Evolutionary conservation across 2,329 filamentous ascomycete genomes (phyloP).

Genomic region (Alternaria incomplexa): DNA sequence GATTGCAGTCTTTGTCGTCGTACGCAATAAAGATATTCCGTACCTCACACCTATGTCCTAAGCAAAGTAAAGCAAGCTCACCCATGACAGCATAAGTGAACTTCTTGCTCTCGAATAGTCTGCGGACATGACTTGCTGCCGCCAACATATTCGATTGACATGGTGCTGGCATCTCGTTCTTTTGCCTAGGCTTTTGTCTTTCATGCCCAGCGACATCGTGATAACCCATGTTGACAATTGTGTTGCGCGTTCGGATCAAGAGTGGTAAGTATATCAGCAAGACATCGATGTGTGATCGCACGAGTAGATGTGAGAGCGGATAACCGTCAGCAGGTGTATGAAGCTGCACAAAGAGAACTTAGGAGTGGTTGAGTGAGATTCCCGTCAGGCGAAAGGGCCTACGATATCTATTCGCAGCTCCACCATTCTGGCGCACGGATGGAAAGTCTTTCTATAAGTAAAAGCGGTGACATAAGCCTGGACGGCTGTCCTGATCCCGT

Average conservation of each 20-base stretch:
- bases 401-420: conserved; percentile 5
- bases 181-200: conserved; percentile 26
- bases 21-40: conserved; percentile 43
- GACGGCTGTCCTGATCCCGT: conserved; percentile 7
- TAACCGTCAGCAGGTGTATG: not conserved
- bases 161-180: conserved; percentile 20
- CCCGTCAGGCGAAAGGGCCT: not conserved
- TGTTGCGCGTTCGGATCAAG: conserved; percentile 9
- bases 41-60: conserved; percentile 40
- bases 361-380: not conserved
- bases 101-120: conserved; percentile 41
- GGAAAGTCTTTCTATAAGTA: conserved; percentile 6
- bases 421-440: conserved; percentile 5
- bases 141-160: conserved; percentile 37
- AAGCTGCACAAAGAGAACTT: not conserved
- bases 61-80: conserved; percentile 40
- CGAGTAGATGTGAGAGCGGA: not conserved
- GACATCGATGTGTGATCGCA: not conserved
- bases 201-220: conserved; percentile 34
- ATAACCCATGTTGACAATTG: conserved; percentile 27
- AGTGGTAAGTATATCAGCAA: no score
- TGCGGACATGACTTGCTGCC: conserved; percentile 34
- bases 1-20: conserved; percentile 38
- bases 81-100: conserved; percentile 40
- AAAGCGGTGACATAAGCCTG: conserved; percentile 10